phyloP scores from a whole-genome alignment of 805 yeast genomes.

The Teunomyces cretensis region DNA sequence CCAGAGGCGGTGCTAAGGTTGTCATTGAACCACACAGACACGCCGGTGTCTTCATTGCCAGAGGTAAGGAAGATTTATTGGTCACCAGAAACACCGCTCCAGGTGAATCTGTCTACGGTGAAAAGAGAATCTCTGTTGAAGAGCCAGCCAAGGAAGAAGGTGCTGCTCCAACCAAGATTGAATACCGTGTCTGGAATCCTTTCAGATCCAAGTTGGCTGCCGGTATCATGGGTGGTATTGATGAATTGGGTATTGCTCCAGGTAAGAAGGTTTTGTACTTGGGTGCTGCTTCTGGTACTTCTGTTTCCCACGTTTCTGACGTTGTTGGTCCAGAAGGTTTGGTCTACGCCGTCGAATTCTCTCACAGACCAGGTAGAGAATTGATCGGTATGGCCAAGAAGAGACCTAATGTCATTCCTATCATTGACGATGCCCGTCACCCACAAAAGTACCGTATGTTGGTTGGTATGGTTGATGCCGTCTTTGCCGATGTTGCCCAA shows the following conservation, averaged over 20 bases:
- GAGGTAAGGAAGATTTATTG: constrained; percentile 98
- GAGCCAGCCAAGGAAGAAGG: constrained; percentile 88
- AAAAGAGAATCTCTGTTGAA: constrained; percentile 91
- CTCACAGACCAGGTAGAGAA: constrained; percentile 99
- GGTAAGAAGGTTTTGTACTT: constrained; percentile 96
- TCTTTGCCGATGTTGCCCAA: constrained; percentile 99
- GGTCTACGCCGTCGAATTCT: constrained; percentile 98
- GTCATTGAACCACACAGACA: constrained; percentile 98
- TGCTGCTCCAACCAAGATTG: constrained; percentile 88
- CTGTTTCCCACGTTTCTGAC: constrained; percentile 97
- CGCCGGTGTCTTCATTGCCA: constrained; percentile 97
- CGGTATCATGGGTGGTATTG: constrained; percentile 99
- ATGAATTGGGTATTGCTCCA: constrained; percentile 95
- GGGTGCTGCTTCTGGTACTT: constrained; percentile 99
- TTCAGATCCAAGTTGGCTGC: constrained; percentile 99
- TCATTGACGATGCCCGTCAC: constrained; percentile 99
- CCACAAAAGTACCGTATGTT: constrained; percentile 99
- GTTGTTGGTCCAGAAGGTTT: constrained; percentile 99
- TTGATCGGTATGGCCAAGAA: constrained; percentile 99
- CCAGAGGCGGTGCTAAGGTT: constrained; percentile 91
- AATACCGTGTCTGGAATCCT: constrained; percentile 99
- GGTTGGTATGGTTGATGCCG: constrained; percentile 97
- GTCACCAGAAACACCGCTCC: constrained; percentile 97
- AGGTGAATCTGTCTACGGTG: constrained; percentile 98
- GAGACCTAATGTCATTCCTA: constrained; percentile 99